Evolutionary conservation across 2,329 filamentous ascomycete genomes (phyloP).

Genomic region (Chaetomium sp.): DNA sequence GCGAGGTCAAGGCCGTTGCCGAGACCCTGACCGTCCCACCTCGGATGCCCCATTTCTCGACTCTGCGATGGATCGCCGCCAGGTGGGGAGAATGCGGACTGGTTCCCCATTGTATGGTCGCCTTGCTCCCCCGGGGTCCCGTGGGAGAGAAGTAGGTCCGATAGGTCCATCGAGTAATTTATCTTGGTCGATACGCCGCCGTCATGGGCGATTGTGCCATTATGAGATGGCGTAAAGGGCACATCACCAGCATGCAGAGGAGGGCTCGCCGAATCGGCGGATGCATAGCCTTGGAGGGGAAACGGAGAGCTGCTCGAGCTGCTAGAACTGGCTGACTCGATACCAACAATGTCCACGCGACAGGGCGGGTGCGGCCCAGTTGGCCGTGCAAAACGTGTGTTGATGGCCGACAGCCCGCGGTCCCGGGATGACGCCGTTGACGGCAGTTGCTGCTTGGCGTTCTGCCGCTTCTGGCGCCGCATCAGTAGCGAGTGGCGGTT

Average conservation of each 20-base stretch:
- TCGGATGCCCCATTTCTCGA: neutral
- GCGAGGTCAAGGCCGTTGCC: neutral
- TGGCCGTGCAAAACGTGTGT: neutral
- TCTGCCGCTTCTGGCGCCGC: too few species aligned
- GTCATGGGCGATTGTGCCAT: neutral
- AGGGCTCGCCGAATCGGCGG: neutral
- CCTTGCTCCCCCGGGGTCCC: neutral
- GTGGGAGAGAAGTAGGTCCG: neutral
- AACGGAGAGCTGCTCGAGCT: neutral
- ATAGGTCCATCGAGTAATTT: neutral
- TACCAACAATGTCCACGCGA: neutral
- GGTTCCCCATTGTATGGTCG: neutral
- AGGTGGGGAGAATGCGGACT: neutral
- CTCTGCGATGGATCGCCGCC: neutral
- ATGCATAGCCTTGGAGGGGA: neutral
- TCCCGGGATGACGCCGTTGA: neutral
- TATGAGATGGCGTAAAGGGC: neutral
- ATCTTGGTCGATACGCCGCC: neutral
- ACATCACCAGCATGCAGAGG: neutral
- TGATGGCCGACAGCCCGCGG: neutral
- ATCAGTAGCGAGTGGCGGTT: neutral
- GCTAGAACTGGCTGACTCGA: neutral
- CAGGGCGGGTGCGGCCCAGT: neutral
- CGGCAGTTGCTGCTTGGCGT: too few species aligned
- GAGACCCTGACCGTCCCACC: neutral